Base-by-base conservation (phyloP, 2,329 filamentous ascomycete species). In the Leptographium wingfieldii region DNA sequence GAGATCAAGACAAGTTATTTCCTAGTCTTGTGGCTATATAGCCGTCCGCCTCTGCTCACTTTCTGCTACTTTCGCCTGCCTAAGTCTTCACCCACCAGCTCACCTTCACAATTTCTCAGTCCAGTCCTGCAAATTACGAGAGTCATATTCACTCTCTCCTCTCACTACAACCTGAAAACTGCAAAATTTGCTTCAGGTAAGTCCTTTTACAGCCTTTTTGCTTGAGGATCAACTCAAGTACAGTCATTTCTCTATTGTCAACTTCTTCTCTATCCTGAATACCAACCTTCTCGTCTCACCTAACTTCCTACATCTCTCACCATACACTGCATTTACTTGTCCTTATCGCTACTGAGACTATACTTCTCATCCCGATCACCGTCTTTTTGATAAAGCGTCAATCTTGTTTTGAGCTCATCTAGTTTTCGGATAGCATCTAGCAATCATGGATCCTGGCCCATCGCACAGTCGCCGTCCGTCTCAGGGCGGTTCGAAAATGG, bases 401-500 rank as follows among this genome's bases (percentile, higher is more conserved):
- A 7, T 33, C 19, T 35, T 43, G 22, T 16, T 27, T 54, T 16
- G 22, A 19, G 27, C 6, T 52, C n/a, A n/a, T 11, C 19, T 33
- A 11, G 27, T 40, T 54, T 7, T n/a, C 52, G 3, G 5, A 38
- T 43, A 22, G 10, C 54, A 55, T 19, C 11, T 3, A 11, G 16
- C 4, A 25, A 43, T 22, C 56, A 58, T 58, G 56, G 56, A 48
- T 27, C 46, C 58, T 5, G n/a, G 25, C 19, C 35, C 43, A 6
- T 51, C 52, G 11, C 60, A 56, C 5, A 58, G 54, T 29, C 60
- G 59, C 5, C 53, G 49, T 27, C 55, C 60, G 2, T 63, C 63
- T 2, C 59, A 60, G n/a, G 14, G 59, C 27, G 53, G 57, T 16
- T 61, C 60, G 1, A 56, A 57, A 56, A 16, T 33, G 1, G 59